Evolutionary conservation across 768 basidiomycete genomes (phyloP).

Genomic region (Tubosaeta sp.): DNA sequence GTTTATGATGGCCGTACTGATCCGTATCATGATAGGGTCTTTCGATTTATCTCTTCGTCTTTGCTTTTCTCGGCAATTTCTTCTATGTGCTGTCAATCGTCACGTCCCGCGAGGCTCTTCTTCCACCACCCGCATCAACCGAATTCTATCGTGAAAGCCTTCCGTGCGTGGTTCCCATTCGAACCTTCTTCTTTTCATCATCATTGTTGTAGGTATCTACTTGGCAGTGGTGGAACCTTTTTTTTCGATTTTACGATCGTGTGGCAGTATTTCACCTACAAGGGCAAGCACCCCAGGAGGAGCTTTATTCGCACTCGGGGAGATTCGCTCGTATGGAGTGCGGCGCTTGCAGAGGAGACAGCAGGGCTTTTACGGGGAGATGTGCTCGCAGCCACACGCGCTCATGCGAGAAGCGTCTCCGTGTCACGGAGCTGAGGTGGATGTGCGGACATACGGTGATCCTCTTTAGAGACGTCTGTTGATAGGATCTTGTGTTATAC

Average conservation of each 20-base stretch:
- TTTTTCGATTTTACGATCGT: constrained; percentile 93
- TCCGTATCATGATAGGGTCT: constrained; percentile 57
- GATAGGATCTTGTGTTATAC: background rate
- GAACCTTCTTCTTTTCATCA: background rate
- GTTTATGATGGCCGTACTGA: constrained; percentile 7
- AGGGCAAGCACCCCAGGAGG: constrained; percentile 40
- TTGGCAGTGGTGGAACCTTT: constrained; percentile 91
- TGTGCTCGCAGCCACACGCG: constrained; percentile 27
- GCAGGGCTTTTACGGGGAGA: constrained; percentile 46
- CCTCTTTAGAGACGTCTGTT: background rate
- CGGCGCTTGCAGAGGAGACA: constrained; percentile 42
- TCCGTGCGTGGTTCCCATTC: constrained; percentile 54
- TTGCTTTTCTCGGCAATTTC: constrained; percentile 89
- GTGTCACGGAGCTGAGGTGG: constrained; percentile 31
- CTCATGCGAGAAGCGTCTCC: constrained; percentile 13
- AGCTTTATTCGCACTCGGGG: constrained; percentile 23
- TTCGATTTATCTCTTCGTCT: constrained; percentile 89
- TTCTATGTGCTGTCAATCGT: constrained; percentile 92
- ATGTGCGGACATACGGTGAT: background rate
- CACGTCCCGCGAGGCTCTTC: constrained; percentile 59
- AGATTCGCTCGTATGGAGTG: constrained; percentile 23
- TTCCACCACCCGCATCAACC: constrained; percentile 55
- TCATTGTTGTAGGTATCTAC: constrained; percentile 56
- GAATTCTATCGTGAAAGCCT: constrained; percentile 76
- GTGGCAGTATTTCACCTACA: constrained; percentile 78